Percentiles rank a stretch among this genome's conserved stretches.
Conservation (phyloP, 2,329 filamentous ascomycete species). For the Arthrinium phaeospermum region DNA sequence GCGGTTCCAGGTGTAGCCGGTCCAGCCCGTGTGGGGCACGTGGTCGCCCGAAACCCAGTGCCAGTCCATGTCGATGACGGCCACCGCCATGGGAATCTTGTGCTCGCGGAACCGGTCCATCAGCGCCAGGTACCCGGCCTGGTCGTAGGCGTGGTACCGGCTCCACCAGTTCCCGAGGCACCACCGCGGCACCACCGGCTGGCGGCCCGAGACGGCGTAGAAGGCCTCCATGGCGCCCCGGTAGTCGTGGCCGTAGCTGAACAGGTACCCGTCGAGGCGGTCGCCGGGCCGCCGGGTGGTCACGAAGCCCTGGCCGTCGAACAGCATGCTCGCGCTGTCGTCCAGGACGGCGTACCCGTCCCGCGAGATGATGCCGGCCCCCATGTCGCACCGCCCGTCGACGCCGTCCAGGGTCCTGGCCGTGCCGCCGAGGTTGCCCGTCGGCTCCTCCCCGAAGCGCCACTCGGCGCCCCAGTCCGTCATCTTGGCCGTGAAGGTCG, state of each 20-base stretch:
- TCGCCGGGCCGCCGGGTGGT: constrained; percentile 51
- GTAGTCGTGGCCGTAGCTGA: constrained; percentile 63
- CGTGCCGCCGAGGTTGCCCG: constrained; percentile 47
- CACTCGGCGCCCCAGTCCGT: constrained; percentile 50
- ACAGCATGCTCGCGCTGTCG: constrained; percentile 62
- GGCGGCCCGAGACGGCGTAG: constrained; percentile 61
- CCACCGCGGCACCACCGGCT: constrained; percentile 62
- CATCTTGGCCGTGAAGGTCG: constrained; percentile 49
- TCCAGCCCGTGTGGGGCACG: constrained; percentile 57
- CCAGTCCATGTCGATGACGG: constrained; percentile 71
- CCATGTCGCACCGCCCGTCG: constrained; percentile 56
- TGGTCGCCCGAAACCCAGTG: constrained; percentile 57
- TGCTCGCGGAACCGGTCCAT: constrained; percentile 60
- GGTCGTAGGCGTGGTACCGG: constrained; percentile 63
- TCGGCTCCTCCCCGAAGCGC: constrained; percentile 51
- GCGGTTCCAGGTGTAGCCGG: constrained; percentile 67
- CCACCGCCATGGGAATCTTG: constrained; percentile 62
- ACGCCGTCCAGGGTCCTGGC: constrained; percentile 60
- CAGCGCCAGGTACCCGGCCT: constrained; percentile 60
- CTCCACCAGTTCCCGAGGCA: constrained; percentile 71
- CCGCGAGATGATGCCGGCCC: constrained; percentile 55
- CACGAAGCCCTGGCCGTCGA: constrained; percentile 59
- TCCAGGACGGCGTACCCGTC: constrained; percentile 58
- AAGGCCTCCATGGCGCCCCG: constrained; percentile 58
- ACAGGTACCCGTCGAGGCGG: constrained; percentile 63